Evolutionary conservation across 2,329 filamentous ascomycete genomes (phyloP).

Genomic region (Neofusicoccum laricinum): DNA sequence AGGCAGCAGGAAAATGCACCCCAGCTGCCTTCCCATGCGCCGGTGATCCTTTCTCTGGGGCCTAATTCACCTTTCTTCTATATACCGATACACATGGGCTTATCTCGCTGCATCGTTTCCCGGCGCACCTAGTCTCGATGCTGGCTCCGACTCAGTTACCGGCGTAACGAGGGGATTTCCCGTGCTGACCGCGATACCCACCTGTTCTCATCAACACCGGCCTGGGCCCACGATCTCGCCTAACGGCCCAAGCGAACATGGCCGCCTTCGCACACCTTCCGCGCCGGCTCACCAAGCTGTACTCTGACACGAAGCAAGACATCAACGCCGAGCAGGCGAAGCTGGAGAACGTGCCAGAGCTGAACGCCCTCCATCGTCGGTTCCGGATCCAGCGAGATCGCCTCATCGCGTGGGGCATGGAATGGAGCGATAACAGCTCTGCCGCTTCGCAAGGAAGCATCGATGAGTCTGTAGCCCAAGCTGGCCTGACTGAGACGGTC

Average conservation of each 20-base stretch:
- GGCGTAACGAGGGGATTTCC: not conserved
- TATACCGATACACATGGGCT: not conserved
- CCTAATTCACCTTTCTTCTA: not conserved
- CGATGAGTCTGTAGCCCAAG: conserved; percentile 64
- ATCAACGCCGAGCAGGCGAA: conserved; percentile 61
- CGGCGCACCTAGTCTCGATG: not conserved
- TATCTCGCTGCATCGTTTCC: not conserved
- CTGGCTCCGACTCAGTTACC: not conserved
- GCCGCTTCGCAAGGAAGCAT: conserved; percentile 64
- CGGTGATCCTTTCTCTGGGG: not conserved
- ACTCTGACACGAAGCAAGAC: conserved; percentile 78
- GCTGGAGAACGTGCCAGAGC: conserved; percentile 63
- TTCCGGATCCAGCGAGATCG: conserved; percentile 78
- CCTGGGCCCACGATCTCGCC: not conserved
- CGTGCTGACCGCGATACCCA: conserved; percentile 2
- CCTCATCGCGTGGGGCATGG: conserved; percentile 73
- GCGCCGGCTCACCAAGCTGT: conserved; percentile 64
- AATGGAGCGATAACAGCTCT: conserved; percentile 69
- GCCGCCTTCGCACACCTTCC: conserved; percentile 23
- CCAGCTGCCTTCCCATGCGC: conserved; percentile 3
- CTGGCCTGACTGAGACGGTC: conserved; percentile 72
- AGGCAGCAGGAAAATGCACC: conserved; percentile 33
- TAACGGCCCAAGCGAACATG: not conserved
- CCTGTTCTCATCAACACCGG: not conserved
- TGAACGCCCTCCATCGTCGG: conserved; percentile 70